Percentiles rank a stretch among this genome's conserved stretches.
Evolutionary conservation across 305 asterid species (phyloP).

Genomic region (Withania somnifera): DNA sequence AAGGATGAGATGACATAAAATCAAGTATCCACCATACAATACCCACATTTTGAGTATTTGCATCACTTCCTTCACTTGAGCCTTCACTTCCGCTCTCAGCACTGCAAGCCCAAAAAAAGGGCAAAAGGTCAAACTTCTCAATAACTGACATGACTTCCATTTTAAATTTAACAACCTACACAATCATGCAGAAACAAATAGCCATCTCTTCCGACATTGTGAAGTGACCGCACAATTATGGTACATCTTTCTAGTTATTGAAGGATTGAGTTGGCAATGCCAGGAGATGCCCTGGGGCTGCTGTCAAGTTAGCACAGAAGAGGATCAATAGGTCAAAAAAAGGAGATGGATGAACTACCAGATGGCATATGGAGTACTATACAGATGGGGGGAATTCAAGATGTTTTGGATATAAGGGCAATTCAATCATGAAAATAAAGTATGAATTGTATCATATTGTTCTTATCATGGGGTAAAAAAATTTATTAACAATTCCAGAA

Average conservation of each 20-base stretch:
- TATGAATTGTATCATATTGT: neutral
- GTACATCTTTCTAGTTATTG: neutral
- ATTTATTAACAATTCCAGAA: neutral
- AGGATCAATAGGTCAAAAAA: neutral
- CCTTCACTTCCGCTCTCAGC: conserved; percentile 76
- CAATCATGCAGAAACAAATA: conserved; percentile 3
- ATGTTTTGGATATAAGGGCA: neutral
- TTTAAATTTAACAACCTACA: neutral
- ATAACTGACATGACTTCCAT: neutral
- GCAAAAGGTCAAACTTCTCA: neutral
- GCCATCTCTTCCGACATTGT: neutral
- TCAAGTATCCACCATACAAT: neutral
- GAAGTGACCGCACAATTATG: neutral
- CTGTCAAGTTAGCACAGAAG: neutral
- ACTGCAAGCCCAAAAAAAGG: conserved; percentile 39
- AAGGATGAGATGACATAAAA: neutral
- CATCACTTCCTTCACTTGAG: conserved; percentile 83
- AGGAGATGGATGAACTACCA: neutral
- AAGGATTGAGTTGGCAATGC: neutral
- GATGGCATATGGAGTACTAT: neutral
- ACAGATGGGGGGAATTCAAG: neutral
- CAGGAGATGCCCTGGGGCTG: neutral
- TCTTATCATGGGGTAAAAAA: neutral
- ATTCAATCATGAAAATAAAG: neutral
- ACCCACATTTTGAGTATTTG: conserved; percentile 76